Conservation (phyloP, 2,329 filamentous ascomycete species). For the Hymenoscyphus salicellus region DNA sequence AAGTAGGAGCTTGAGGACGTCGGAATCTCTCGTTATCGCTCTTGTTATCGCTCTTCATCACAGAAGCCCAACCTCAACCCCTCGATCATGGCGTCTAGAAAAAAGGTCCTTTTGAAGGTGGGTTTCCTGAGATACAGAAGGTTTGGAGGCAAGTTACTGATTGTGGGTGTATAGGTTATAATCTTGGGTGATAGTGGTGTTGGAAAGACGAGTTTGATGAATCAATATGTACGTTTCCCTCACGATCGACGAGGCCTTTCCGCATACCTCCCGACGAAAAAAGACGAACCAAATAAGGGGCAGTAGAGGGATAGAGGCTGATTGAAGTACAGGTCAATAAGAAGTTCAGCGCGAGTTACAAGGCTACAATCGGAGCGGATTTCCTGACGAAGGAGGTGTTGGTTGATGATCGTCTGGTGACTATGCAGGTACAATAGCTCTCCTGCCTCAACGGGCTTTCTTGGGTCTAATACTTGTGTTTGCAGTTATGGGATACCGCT, state of each 20-base stretch:
- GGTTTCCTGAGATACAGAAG: constrained; percentile 7
- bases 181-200: constrained; percentile 98
- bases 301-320: constrained; percentile 11
- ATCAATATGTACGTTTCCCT: constrained; percentile 86
- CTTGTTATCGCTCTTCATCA: constrained; percentile 6
- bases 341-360: constrained; percentile 99
- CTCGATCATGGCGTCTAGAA: constrained; percentile 53
- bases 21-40: constrained; percentile 25
- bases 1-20: no score
- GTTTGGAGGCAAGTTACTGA: constrained; percentile 3
- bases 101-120: constrained; percentile 69
- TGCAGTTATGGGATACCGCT: constrained; percentile 92
- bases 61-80: constrained; percentile 10
- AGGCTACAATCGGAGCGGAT: constrained; percentile 97
- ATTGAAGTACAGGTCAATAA: constrained; percentile 80
- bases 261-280: not conserved
- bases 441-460: not conserved
- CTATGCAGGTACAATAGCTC: constrained; percentile 74
- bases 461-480: constrained; percentile 39
- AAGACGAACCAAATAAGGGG: not conserved
- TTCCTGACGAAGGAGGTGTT: constrained; percentile 97
- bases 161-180: constrained; percentile 67
- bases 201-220: constrained; percentile 99
- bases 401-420: constrained; percentile 94
- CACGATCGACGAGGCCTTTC: no score